Conservation (phyloP, 2,329 filamentous ascomycete genomes). For the Penicillium sp. region DNA sequence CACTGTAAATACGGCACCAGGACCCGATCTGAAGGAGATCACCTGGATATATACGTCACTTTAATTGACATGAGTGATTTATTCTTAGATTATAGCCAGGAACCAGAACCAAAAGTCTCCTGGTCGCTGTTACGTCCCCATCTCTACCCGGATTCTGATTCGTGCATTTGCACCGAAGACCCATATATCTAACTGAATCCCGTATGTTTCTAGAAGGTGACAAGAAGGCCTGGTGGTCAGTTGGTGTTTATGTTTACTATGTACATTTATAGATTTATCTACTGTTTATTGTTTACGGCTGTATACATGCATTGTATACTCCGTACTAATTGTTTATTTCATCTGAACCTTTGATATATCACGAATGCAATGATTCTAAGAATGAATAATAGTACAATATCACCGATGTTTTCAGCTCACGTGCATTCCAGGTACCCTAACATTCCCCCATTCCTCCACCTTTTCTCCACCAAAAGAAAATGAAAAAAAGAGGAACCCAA, state of each 20-base stretch:
- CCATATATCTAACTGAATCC: slow-evolving; percentile 15
- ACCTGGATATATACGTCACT: not conserved
- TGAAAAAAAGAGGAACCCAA: slow-evolving; percentile 15
- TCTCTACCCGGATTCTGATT: slow-evolving; percentile 14
- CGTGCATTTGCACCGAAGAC: slow-evolving; percentile 8
- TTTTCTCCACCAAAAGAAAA: slow-evolving; percentile 24
- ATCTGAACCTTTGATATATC: not conserved
- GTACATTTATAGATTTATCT: slow-evolving; percentile 1
- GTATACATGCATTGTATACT: not conserved
- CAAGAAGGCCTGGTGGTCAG: slow-evolving; percentile 19
- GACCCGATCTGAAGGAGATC: not conserved
- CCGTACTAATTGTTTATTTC: not conserved
- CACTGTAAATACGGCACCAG: not conserved
- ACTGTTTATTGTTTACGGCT: not conserved
- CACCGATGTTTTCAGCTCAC: slow-evolving; percentile 16
- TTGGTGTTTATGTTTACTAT: not conserved
- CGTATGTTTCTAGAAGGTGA: slow-evolving; percentile 28
- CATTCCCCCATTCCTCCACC: slow-evolving; percentile 23
- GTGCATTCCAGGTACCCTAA: slow-evolving; percentile 15
- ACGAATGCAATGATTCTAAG: not conserved
- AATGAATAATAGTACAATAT: not conserved
- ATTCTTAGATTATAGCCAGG: not conserved
- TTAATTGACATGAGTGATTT: not conserved
- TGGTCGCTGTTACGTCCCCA: slow-evolving; percentile 3
- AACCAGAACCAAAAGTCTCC: not conserved